Base-by-base conservation (phyloP, 2,329 filamentous ascomycete species). In the Neocucurbitaria cava region DNA sequence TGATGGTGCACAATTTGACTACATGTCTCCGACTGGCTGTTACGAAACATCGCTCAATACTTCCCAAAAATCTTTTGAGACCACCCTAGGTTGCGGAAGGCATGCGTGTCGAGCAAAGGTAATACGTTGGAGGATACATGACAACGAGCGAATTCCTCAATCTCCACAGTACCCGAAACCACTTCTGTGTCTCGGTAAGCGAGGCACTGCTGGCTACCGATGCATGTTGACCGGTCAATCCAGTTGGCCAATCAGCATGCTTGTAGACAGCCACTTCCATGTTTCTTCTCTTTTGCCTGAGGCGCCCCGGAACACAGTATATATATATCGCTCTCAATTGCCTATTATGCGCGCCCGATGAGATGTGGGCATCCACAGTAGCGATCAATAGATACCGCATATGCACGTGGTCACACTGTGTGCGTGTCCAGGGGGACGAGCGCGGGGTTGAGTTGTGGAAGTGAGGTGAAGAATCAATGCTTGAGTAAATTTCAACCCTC, bases 181-280 rank as follows among this genome's bases (percentile, higher is more conserved):
- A n/a, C 18, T 15, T 21, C 7, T 23, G 17, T 38, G n/a, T 38
- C 5, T 38, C 36, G 36, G 6, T 42, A n/a, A 30, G 4, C 23
- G 15, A 24, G 5, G 9, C 21, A 42, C 15, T 15, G n/a, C 23
- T 13, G 20, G 18, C 15, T 15, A 15, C 23, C 23, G 20, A 18
- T 43, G n/a, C 20, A 24, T 13, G 41, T 30, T 43, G 2, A 56
- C 56, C 56, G 56, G 56, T 58, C 18, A 35, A n/a, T 15, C n/a
- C 17, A 40, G 1, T 23, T 28, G 28, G 21, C 61, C 61, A 62
- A 62, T 64, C 45, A 61, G 28, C 31, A 31, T 23, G 31, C 18
- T 21, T 11, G 17, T 30, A 10, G 36, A 46, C 15, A 30, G 54
- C 46, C 50, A 61, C 43, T 3, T 20, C 23, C 46, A 52, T 44